Conservation (phyloP, 129 eudicot species). For the Escallonia rubra region DNA sequence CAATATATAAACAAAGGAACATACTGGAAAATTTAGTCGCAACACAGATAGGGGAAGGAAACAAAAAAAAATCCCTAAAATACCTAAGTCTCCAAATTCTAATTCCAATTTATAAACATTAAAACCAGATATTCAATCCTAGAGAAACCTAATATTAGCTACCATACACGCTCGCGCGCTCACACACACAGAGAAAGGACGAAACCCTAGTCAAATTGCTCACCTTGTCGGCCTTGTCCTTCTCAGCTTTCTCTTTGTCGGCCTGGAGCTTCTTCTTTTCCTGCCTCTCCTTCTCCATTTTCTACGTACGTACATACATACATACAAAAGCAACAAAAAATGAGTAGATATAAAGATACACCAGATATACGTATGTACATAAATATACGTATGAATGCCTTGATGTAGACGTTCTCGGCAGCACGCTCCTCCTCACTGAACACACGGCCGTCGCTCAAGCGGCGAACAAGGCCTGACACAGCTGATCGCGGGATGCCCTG, state of each 20-base stretch:
- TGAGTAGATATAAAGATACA: slow-evolving; percentile 1
- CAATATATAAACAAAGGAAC: too few species aligned
- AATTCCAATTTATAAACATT: too few species aligned
- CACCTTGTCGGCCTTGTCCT: slow-evolving; percentile 57
- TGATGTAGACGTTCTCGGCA: slow-evolving; percentile 35
- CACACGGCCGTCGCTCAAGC: slow-evolving; percentile 39
- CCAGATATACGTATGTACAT: background rate
- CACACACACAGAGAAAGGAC: too few species aligned
- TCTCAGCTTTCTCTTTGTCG: slow-evolving; percentile 65
- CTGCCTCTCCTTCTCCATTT: slow-evolving; percentile 75
- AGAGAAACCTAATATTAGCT: too few species aligned
- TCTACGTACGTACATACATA: slow-evolving; percentile 29
- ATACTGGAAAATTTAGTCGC: too few species aligned
- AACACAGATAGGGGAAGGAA: too few species aligned
- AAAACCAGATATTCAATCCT: too few species aligned
- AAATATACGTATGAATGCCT: slow-evolving; percentile 13
- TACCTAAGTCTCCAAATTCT: too few species aligned
- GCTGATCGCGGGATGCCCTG: slow-evolving; percentile 20
- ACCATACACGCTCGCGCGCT: too few species aligned
- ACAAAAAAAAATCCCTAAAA: too few species aligned
- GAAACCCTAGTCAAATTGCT: too few species aligned
- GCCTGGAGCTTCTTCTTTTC: slow-evolving; percentile 65
- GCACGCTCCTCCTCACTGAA: slow-evolving; percentile 55
- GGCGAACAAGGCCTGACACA: slow-evolving; percentile 23
- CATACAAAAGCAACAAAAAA: background rate